Evolutionary conservation across 257 asterid genomes (phyloP), one percentile per base, ranked within the genome.

Genomic region (Nicotiana otophora): DNA sequence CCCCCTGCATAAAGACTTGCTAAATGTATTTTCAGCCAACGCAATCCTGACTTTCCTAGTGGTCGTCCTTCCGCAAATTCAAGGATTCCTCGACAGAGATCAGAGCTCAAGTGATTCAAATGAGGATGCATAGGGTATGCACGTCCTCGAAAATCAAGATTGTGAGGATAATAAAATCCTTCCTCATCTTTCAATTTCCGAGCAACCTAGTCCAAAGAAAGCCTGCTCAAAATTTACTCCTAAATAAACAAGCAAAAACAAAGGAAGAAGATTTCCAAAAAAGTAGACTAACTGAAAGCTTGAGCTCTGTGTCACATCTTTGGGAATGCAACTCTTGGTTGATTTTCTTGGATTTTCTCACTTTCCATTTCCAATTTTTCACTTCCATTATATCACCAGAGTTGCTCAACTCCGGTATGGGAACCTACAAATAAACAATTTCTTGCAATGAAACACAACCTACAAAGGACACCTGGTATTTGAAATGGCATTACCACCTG

Each of bases 71-170:
- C 99, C 80, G 98, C 91, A 89, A 96, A 96, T 87, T 96, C 99
- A 78, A 96, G 97, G 88, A 93, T 88, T 72, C 98, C 99, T 87
- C 99, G 90, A 86, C 99, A 96, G 26, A 94, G 91, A 93, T 96
- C 99, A 66, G 97, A 94, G 87, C 95, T 93, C 42, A 96, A 92
- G 87, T 96, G 98, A 88, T 94, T 96, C 84, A 96, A 84, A 89
- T 96, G 98, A 15, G 99, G 97, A 88, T 96, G 98, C 99, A 96
- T 94, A 54, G 99, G 99, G 86, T 96, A 96, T 81, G 99, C 99
- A 74, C 99, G 97, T 81, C 99, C 99, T 78, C 99, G 92, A 78
- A 96, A 96, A 91, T 96, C 99, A 80, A 96, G 93, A 91, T 96
- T 96, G 90, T 96, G 99, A 55, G 99, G 98, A 89, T 92, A 96